Conservation (phyloP, 352 stramenopile genomes). For the Globisporangium splendens region DNA sequence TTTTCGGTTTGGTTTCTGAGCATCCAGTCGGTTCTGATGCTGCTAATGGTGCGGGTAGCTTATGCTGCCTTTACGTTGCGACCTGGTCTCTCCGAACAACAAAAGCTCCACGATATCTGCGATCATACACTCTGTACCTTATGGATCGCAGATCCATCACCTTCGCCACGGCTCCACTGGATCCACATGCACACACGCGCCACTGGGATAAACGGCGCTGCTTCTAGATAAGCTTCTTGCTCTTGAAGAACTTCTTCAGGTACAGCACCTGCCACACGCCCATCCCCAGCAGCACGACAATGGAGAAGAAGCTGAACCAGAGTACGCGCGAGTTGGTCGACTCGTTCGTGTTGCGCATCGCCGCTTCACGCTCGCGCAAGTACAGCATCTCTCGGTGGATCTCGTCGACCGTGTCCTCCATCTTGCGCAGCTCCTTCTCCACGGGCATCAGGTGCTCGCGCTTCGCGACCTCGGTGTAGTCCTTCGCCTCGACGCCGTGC, state of each 20-base stretch:
- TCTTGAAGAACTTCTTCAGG: slow-evolving; percentile 92
- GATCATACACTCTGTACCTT: background rate
- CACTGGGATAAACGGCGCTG: background rate
- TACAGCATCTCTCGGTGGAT: slow-evolving; percentile 90
- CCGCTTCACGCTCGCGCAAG: slow-evolving; percentile 83
- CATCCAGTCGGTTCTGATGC: slow-evolving; percentile 6
- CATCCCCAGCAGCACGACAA: slow-evolving; percentile 81
- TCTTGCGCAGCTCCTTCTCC: slow-evolving; percentile 86
- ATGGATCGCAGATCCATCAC: slow-evolving; percentile 2
- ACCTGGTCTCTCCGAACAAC: background rate
- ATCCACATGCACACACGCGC: background rate
- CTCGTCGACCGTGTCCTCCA: slow-evolving; percentile 87
- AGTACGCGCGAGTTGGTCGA: slow-evolving; percentile 86
- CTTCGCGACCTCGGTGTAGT: slow-evolving; percentile 88
- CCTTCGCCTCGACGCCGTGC: slow-evolving; percentile 84
- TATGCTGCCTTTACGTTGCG: slow-evolving; percentile 1
- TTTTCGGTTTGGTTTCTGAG: slow-evolving; percentile 2
- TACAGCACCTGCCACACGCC: slow-evolving; percentile 88
- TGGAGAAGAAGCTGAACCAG: slow-evolving; percentile 90
- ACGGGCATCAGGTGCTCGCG: slow-evolving; percentile 87
- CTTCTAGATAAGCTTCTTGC: slow-evolving; percentile 88
- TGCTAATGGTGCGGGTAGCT: slow-evolving; percentile 5
- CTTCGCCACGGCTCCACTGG: background rate
- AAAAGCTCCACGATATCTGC: background rate
- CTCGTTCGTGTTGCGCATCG: slow-evolving; percentile 89